Conservation (phyloP, 164 flowering plant species). For the Berberis vulgaris region DNA sequence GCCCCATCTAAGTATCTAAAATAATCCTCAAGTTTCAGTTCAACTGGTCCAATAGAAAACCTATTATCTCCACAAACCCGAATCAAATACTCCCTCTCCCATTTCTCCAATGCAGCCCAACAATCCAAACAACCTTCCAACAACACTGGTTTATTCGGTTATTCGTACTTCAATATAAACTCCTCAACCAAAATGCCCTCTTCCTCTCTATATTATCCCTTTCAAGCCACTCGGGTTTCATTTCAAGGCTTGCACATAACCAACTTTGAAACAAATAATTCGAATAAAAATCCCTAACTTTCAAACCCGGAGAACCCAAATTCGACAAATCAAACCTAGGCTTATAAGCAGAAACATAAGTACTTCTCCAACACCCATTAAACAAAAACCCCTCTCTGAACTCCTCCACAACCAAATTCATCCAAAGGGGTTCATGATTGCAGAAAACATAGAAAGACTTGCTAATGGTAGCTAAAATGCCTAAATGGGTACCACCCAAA, state of each 20-base stretch:
- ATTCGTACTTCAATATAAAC: slow-evolving; percentile 68
- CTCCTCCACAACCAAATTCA: slow-evolving; percentile 69
- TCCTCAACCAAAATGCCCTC: slow-evolving; percentile 73
- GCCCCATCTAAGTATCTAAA: slow-evolving; percentile 72
- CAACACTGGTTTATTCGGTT: slow-evolving; percentile 81
- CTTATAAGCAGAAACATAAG: slow-evolving; percentile 36
- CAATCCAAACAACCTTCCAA: slow-evolving; percentile 80
- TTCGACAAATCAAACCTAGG: slow-evolving; percentile 21
- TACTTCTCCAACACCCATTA: slow-evolving; percentile 70
- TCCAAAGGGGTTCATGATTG: slow-evolving; percentile 91
- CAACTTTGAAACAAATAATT: slow-evolving; percentile 98
- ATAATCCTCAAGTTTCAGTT: slow-evolving; percentile 73
- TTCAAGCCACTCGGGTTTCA: slow-evolving; percentile 88
- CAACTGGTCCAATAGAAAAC: slow-evolving; percentile 85
- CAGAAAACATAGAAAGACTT: slow-evolving; percentile 74
- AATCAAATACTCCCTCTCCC: slow-evolving; percentile 73
- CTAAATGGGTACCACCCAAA: slow-evolving; percentile 48
- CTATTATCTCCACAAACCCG: slow-evolving; percentile 42
- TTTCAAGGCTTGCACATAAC: slow-evolving; percentile 94
- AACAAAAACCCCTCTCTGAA: slow-evolving; percentile 44
- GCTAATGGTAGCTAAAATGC: slow-evolving; percentile 60
- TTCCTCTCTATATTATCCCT: slow-evolving; percentile 73
- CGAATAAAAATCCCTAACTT: slow-evolving; percentile 77
- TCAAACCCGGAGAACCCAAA: slow-evolving; percentile 21
- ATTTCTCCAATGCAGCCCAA: slow-evolving; percentile 73